Percentiles rank a stretch among this genome's conserved stretches.
Conservation (phyloP, 2,329 filamentous ascomycete species). For the Botryotinia calthae region DNA sequence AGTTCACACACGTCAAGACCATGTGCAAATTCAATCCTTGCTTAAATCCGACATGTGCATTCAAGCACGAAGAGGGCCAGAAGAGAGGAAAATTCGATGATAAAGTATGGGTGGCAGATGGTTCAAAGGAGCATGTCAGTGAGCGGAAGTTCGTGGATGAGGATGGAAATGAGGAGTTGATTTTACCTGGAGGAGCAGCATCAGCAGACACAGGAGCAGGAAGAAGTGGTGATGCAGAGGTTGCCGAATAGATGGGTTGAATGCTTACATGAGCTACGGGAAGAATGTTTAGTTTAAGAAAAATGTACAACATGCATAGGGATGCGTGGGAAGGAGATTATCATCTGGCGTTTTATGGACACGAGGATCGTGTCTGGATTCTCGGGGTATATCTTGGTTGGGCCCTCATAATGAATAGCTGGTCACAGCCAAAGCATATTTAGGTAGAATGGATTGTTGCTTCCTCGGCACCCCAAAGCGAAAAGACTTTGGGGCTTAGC, state of each 20-base stretch:
- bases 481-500: conserved; percentile 29
- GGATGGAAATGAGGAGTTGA: conserved; percentile 54
- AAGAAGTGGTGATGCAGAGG: conserved; percentile 25
- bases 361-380: conserved; percentile 8
- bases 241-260: conserved; percentile 30
- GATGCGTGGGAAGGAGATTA: conserved; percentile 15
- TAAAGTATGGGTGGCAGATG: conserved; percentile 80
- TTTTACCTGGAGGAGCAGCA: conserved; percentile 32
- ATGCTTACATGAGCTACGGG: background rate
- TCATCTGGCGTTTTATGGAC: conserved; percentile 26
- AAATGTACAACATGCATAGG: conserved; percentile 28
- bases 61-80: conserved; percentile 89
- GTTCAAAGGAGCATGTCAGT: conserved; percentile 67
- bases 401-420: conserved; percentile 15
- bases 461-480: conserved; percentile 31
- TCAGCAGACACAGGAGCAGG: conserved; percentile 21
- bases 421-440: conserved; percentile 4
- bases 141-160: conserved; percentile 85
- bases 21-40: conserved; percentile 91
- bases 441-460: conserved; percentile 34
- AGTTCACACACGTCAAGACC: conserved; percentile 82
- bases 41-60: conserved; percentile 81
- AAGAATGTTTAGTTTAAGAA: conserved; percentile 11
- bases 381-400: conserved; percentile 19
- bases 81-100: conserved; percentile 76